Percentiles rank a stretch among this genome's conserved stretches.
These are phyloP conservation scores for Poa annua DNA, from an alignment of 176 grass and related monocot species.

Conservation along the genomic window DNA sequence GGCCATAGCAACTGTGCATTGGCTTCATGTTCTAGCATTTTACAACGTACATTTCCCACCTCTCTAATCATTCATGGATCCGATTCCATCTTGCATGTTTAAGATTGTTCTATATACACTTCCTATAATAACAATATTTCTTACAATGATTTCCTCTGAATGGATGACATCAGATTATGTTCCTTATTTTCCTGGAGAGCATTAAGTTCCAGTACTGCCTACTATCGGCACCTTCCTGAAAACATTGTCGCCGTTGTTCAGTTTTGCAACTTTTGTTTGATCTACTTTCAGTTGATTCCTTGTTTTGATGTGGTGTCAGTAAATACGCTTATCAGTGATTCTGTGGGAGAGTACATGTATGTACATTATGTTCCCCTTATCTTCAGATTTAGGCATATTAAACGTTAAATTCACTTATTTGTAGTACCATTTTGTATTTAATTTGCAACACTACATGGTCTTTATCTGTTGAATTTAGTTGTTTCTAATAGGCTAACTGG, in stretches of 20 bases:
- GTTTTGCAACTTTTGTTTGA: background rate
- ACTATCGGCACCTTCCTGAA: background rate
- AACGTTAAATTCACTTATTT: too few relatives aligned
- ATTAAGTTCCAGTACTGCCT: background rate
- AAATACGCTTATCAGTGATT: background rate
- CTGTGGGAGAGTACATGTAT: background rate
- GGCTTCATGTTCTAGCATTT: background rate
- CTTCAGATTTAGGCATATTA: background rate
- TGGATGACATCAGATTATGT: background rate
- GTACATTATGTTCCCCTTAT: background rate
- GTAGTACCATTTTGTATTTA: too few relatives aligned
- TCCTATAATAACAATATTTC: background rate
- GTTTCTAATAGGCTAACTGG: too few relatives aligned
- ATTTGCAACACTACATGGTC: too few relatives aligned
- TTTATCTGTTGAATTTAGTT: too few relatives aligned
- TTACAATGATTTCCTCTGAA: slow-evolving; percentile 2
- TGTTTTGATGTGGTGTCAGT: background rate
- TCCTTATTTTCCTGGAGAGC: background rate
- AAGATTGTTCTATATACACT: slow-evolving; percentile 14
- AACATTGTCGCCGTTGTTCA: background rate
- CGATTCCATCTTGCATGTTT: slow-evolving; percentile 10
- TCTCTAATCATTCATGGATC: background rate
- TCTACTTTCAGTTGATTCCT: background rate
- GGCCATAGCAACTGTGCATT: too few relatives aligned
- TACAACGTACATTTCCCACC: too few relatives aligned